Base-by-base conservation (phyloP, 1,284 basidiomycete species). In the Somion occarium region DNA sequence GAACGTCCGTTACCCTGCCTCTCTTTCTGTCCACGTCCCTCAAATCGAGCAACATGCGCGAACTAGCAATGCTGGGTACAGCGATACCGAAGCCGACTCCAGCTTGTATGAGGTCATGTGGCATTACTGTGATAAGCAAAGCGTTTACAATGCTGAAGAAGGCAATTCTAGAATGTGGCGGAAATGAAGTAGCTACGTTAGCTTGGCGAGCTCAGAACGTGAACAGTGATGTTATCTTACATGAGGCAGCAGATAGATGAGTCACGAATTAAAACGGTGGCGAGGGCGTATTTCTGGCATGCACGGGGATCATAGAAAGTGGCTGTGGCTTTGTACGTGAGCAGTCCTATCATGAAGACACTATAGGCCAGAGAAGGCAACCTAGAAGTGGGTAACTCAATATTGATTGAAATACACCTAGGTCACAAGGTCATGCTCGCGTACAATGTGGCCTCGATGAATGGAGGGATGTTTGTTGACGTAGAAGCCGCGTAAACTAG, bases 1-100 rank as follows among this genome's bases (percentile, higher is more conserved):
- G 41, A 24, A 58, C 56, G 41, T 56, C 52, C n/a, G 51, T 48
- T 23, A 39, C 42, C 39, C 48, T 44, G 27, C 51, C 48, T 18
- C 54, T 37, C 23, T 20, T 34, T 39, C 47, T 49, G 44, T 58
- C 56, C 38, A 42, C 46, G 19, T 37, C 51, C 11, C 57, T 27
- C 23, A 59, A 42, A 48, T 56, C 51, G 22, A 59, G 44, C n/a
- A 56, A 48, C 23, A 59, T 53, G 22, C 51, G 48, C 26, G 55
- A 56, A 42, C 55, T 52, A 4, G 54, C 51, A 15, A 59, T 52
- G 51, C 37, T 51, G 11, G 57, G 57, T 1, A 59, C 34, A 15
- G 47, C 51, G 3, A 56, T 50, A 20, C 41, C 53, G 51, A 52
- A 59, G 2, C 51, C 53, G 44, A 52, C 43, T 1, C 55, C 55